Percentiles rank a stretch among this genome's conserved stretches.
These are phyloP conservation scores for Candida tallmaniae DNA, from an alignment of 805 yeast species.

Conservation along the genomic window DNA sequence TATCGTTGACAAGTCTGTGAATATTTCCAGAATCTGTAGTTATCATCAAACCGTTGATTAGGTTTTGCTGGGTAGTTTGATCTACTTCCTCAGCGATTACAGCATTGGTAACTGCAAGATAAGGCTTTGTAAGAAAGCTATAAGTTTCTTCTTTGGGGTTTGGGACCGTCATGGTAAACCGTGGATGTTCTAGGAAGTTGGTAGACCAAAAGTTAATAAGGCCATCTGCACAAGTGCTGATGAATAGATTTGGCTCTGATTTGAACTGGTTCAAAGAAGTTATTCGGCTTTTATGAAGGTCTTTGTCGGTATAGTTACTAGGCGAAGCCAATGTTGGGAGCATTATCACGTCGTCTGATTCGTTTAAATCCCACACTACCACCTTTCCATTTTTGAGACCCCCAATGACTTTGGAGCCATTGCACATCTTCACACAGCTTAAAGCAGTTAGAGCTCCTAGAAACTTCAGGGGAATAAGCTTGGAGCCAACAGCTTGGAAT, in stretches of 20 bases:
- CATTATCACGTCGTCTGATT: slow-evolving; percentile 11
- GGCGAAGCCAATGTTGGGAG: slow-evolving; percentile 23
- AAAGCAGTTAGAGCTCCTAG: slow-evolving; percentile 40
- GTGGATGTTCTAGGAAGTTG: slow-evolving; percentile 27
- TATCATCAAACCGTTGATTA: slow-evolving; percentile 17
- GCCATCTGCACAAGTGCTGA: slow-evolving; percentile 18
- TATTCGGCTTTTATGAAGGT: slow-evolving; percentile 19
- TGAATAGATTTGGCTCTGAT: slow-evolving; percentile 8
- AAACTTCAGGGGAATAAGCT: slow-evolving; percentile 21
- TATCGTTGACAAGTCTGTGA: slow-evolving; percentile 15
- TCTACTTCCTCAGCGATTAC: slow-evolving; percentile 1
- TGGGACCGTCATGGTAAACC: slow-evolving; percentile 5
- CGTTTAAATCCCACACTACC: slow-evolving; percentile 46
- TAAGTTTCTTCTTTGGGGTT: slow-evolving; percentile 4
- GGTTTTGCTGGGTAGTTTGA: slow-evolving; percentile 11
- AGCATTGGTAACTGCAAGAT: background rate
- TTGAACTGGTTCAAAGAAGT: slow-evolving; percentile 17
- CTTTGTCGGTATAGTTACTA: slow-evolving; percentile 11
- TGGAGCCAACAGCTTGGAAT: slow-evolving; percentile 25
- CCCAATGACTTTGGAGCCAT: slow-evolving; percentile 40
- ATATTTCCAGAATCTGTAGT: slow-evolving; percentile 18
- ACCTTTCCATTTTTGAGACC: slow-evolving; percentile 49
- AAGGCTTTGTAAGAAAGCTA: slow-evolving; percentile 1
- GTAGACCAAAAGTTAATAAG: slow-evolving; percentile 31
- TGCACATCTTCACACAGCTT: slow-evolving; percentile 32